Conservation (phyloP, 805 yeast species). For the Lipomyces mesembrius region DNA sequence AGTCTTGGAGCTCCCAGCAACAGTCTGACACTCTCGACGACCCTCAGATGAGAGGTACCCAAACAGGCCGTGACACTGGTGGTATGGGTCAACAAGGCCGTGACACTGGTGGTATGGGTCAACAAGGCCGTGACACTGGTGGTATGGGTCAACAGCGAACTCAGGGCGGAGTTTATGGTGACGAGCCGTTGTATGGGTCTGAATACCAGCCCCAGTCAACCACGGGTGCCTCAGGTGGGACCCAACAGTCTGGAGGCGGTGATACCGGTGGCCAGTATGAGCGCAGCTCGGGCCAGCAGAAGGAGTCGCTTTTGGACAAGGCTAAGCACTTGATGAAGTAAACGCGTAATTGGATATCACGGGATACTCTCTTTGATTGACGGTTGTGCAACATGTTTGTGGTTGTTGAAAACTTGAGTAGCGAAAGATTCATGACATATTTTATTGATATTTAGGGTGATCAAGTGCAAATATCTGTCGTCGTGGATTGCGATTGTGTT, state of each 20-base stretch:
- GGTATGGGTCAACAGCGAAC: neutral
- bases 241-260: neutral
- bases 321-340: slow-evolving; percentile 10
- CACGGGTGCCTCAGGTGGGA: neutral
- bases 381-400: neutral
- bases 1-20: slow-evolving; percentile 1
- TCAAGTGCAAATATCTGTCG: too few species aligned
- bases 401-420: neutral
- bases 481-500: too few species aligned
- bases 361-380: neutral
- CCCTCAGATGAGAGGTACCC: too few species aligned
- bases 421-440: neutral
- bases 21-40: too few species aligned
- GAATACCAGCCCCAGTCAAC: slow-evolving; percentile 2
- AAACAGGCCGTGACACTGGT: neutral
- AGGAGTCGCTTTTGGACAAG: slow-evolving; percentile 6
- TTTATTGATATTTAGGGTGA: neutral
- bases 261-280: neutral
- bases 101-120: neutral
- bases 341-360: neutral
- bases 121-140: neutral
- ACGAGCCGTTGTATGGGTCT: neutral
- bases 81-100: neutral
- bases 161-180: neutral
- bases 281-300: neutral